Base-by-base conservation (phyloP, 192 early-diverging fungal species). In the Coemansia sp. region DNA sequence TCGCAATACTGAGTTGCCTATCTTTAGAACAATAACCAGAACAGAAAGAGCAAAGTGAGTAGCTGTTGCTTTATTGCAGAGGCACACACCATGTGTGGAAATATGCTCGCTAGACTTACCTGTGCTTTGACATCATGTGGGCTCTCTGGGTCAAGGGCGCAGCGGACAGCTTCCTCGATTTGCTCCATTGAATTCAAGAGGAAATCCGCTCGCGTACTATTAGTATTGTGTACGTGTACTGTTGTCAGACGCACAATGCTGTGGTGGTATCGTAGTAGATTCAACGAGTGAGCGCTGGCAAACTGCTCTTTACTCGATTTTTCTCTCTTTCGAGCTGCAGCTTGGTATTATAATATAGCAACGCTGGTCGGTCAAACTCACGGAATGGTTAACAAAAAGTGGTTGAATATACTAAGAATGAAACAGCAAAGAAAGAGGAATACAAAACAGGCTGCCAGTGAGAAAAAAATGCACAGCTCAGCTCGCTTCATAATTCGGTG, bases 1-100 rank as follows among this genome's bases (percentile, higher is more conserved):
- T 92, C 89, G 72, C 90, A 94, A 72, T 90, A 97, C 54, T 84
- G 81, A 25, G 83, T 92, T 14, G 93, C 94, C 88, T 91, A 83
- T 52, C 24, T 15, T 15, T 49, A 5, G 2, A 49, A 8, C 17
- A 21, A 17, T 19, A 49, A 8, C 48, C 19, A 4, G 5, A n/a
- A 7, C n/a, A 51, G 19, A 17, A 51, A 11, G n/a, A 23, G 8
- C n/a, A 51, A 51, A 17, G 58, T 29, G 48, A 22, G 24, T 19
- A 23, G 15, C 14, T 45, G 41, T n/a, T 45, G 41, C 9, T 45
- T 45, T n/a, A n/a, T 45, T 35, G 32, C 32, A 35, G 32, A 8
- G 32, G 32, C 32, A 35, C 32, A 35, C 32, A 35, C 32, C 19
- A 49, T 60, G 32, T 25, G 12, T 19, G 49, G 45, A 29, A 32